Conservation (phyloP, 1,284 basidiomycete genomes). For the Ceratobasidium sp. region DNA sequence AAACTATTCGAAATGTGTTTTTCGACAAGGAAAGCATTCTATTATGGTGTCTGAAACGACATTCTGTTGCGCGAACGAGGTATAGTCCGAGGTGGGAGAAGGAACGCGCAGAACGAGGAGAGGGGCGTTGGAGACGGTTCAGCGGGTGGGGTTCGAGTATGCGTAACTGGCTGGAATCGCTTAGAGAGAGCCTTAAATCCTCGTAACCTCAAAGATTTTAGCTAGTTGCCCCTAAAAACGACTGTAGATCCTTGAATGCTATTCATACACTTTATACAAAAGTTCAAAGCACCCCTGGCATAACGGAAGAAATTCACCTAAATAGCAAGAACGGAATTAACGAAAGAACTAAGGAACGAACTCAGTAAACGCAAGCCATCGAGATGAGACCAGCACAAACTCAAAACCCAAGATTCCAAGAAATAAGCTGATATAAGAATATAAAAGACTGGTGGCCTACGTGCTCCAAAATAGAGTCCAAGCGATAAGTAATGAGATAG, state of each 20-base stretch:
- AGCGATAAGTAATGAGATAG: not conserved
- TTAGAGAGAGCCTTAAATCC: constrained; percentile 18
- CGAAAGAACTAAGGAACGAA: constrained; percentile 1
- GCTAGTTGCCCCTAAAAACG: not conserved
- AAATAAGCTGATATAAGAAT: not conserved
- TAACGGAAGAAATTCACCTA: not conserved
- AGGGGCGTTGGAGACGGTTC: constrained; percentile 34
- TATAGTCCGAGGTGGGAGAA: constrained; percentile 28
- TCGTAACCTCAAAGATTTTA: not conserved
- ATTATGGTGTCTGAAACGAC: not conserved
- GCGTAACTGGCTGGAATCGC: constrained; percentile 27
- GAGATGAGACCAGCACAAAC: constrained; percentile 12
- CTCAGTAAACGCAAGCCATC: not conserved
- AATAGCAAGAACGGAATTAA: not conserved
- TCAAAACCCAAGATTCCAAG: not conserved
- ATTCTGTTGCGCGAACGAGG: not conserved
- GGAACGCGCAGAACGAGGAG: constrained; percentile 29
- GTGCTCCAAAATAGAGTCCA: not conserved
- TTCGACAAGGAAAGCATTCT: constrained; percentile 12
- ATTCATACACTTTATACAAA: constrained; percentile 20
- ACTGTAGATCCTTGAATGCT: not conserved
- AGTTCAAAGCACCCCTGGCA: constrained; percentile 2
- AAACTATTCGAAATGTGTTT: constrained; percentile 7
- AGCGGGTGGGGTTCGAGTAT: constrained; percentile 26
- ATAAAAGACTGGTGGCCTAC: too few species aligned